Base-by-base conservation (phyloP, 805 yeast genomes). In the Wickerhamiella alocasiicola region DNA sequence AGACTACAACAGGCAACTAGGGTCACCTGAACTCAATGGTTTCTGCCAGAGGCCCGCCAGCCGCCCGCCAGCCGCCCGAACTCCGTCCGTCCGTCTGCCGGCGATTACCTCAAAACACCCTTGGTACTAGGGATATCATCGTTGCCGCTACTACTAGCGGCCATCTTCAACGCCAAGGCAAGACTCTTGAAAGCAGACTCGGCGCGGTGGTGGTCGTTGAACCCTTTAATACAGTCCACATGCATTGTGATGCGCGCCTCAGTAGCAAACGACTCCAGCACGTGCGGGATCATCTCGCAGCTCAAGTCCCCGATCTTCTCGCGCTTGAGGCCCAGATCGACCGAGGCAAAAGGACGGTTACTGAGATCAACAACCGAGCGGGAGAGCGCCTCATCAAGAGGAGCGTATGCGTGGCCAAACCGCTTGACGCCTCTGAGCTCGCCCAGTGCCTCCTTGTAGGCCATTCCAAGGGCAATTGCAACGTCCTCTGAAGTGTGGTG, bases 211-310 rank as follows among this genome's bases (percentile, higher is more conserved):
- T 91, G 98, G 61, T 91, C 98, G 60, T 91, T 91, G 59, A 73
- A 74, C 1, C 98, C 98, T 50, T 96, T 70, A 44, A 91, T 56
- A 59, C 95, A 83, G 62, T 91, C 98, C 26, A 91, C 95, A 55
- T 91, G 98, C 55, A 91, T 55, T 1, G 98, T 91, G 41, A 91
- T 71, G 45, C 80, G 79, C 1, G 96, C 95, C 30, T 81, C 82
- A 53, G 81, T 83, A 3, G 97, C 95, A 66, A 91, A 91, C 52
- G 94, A 79, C 60, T 85, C 94, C 46, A 91, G 58, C 36, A 91
- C 87, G 60, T 91, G 98, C n/a, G 96, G 96, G 48, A 91, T 80
- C 98, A 91, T 91, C 64, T 91, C 98, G 54, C 91, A 75, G 27
- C 85, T 74, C 39, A 91, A 68, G 54, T 82, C 94, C 40, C 98